Evolutionary conservation across 140 eudicot genomes (phyloP).

Genomic region (Eryngium alpinum): DNA sequence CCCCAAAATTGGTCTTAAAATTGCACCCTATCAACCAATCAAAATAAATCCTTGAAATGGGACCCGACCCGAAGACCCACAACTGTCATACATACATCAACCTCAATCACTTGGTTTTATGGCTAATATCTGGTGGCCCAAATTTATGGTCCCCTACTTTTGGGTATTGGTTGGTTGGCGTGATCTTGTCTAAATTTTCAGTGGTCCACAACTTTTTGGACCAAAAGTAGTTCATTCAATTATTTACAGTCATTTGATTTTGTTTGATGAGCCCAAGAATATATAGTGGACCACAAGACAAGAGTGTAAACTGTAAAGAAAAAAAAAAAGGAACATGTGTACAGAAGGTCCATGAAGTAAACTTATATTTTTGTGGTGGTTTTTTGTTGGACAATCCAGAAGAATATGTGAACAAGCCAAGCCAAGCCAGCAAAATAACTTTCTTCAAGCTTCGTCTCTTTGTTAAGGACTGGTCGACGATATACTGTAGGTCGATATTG

Average conservation of each 20-base stretch:
- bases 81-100: constrained; percentile 3
- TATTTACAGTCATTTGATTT: neutral
- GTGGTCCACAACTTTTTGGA: constrained; percentile 11
- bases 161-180: neutral
- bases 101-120: neutral
- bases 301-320: too few species aligned
- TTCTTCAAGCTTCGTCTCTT: too few species aligned
- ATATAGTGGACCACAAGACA: too few species aligned
- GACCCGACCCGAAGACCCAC: constrained; percentile 11
- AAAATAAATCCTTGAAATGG: neutral
- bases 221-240: constrained; percentile 5
- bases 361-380: too few species aligned
- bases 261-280: neutral
- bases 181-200: neutral
- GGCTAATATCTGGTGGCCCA: constrained; percentile 2
- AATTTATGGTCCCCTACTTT: constrained; percentile 7
- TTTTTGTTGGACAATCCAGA: too few species aligned
- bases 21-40: constrained; percentile 12
- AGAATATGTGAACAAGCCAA: too few species aligned
- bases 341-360: too few species aligned
- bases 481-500: too few species aligned
- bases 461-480: too few species aligned
- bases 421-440: too few species aligned
- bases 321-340: too few species aligned
- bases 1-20: constrained; percentile 7